Conservation (phyloP, 169 alveolate species). For the Condylostoma magnum region DNA sequence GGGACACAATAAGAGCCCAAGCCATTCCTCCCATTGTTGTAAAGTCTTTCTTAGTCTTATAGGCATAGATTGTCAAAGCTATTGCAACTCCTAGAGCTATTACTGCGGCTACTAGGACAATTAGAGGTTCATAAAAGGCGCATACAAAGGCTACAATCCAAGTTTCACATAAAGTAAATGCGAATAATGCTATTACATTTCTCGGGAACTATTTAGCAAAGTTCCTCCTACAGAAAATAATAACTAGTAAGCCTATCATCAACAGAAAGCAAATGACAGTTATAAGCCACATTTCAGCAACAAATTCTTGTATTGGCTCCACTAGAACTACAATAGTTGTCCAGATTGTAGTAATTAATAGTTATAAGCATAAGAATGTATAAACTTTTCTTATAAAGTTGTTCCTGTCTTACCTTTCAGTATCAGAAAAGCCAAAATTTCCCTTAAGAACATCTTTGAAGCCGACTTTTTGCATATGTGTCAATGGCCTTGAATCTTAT, state of each 20-base stretch:
- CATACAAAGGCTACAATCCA: conserved; percentile 47
- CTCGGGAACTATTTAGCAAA: conserved; percentile 40
- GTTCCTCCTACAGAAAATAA: conserved; percentile 36
- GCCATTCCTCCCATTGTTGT: conserved; percentile 13
- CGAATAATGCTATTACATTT: conserved; percentile 32
- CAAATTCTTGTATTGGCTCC: neutral
- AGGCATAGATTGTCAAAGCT: conserved; percentile 45
- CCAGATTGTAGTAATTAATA: neutral
- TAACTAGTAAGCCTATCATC: conserved; percentile 20
- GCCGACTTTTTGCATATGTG: neutral
- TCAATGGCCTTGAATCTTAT: neutral
- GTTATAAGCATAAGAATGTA: neutral
- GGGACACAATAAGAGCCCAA: neutral
- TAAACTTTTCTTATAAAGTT: conserved; percentile 19
- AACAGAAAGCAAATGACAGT: conserved; percentile 20
- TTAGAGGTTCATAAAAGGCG: conserved; percentile 13
- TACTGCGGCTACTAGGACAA: conserved; percentile 44
- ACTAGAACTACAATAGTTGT: neutral
- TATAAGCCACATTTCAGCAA: neutral
- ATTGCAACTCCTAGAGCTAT: conserved; percentile 36
- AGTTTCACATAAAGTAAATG: conserved; percentile 41
- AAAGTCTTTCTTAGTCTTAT: conserved; percentile 26
- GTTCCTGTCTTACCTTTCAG: neutral
- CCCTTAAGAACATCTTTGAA: neutral
- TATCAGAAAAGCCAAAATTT: neutral